These are phyloP conservation scores for Emiliania huxleyi DNA, from an alignment of 78 protist genomes.

Conservation along the genomic window DNA sequence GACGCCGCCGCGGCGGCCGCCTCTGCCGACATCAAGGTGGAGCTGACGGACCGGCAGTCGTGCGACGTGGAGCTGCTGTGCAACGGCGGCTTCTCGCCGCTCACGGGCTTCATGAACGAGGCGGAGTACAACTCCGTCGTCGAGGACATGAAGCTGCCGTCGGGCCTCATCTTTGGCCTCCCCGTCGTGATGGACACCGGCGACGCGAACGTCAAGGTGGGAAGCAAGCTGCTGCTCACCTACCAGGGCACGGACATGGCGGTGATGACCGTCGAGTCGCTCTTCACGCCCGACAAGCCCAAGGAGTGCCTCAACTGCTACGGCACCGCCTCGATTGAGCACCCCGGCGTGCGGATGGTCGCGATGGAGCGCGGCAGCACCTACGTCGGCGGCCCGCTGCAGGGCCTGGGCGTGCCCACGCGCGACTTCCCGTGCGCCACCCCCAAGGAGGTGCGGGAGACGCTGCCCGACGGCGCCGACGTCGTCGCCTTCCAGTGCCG, in stretches of 20 bases:
- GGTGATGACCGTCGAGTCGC: slow-evolving; percentile 39
- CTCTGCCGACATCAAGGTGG: background rate
- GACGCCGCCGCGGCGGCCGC: background rate
- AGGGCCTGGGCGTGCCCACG: slow-evolving; percentile 36
- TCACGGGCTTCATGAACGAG: slow-evolving; percentile 44
- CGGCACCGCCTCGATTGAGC: slow-evolving; percentile 82
- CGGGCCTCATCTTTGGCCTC: slow-evolving; percentile 40
- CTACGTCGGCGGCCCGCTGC: slow-evolving; percentile 78
- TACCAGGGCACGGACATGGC: slow-evolving; percentile 13
- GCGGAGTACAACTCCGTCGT: slow-evolving; percentile 45
- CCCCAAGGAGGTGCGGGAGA: slow-evolving; percentile 79
- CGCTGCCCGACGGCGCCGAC: slow-evolving; percentile 51
- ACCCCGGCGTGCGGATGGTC: slow-evolving; percentile 82
- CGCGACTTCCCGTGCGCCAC: slow-evolving; percentile 66
- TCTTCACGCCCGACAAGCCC: slow-evolving; percentile 70
- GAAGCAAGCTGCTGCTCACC: slow-evolving; percentile 36
- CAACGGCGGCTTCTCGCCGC: slow-evolving; percentile 71
- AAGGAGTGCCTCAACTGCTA: slow-evolving; percentile 63
- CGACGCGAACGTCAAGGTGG: background rate
- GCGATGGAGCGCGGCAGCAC: slow-evolving; percentile 64
- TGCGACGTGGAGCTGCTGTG: slow-evolving; percentile 84
- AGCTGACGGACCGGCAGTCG: slow-evolving; percentile 71
- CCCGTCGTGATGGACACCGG: slow-evolving; percentile 50
- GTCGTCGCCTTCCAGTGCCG: slow-evolving; percentile 87
- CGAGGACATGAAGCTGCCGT: slow-evolving; percentile 19